These are phyloP conservation scores for Straminergon stramineum DNA, from an alignment of 225 moss, liverwort and hornwort genomes.

Conservation along the genomic window DNA sequence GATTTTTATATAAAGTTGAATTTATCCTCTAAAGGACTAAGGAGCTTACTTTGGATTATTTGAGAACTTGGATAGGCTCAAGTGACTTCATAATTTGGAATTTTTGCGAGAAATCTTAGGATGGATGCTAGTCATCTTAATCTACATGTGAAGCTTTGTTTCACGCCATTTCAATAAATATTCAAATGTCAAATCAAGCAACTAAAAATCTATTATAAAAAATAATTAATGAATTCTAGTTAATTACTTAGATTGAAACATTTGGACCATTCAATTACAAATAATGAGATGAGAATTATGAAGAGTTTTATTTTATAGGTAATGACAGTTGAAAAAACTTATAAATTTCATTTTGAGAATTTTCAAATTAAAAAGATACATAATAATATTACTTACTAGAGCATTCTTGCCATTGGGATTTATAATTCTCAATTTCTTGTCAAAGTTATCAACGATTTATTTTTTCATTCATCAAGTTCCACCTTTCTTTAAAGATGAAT, in stretches of 20 bases:
- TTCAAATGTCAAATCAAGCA: rapidly evolving
- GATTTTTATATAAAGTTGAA: background rate
- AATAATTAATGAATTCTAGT: too few relatives aligned
- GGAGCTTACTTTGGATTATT: background rate
- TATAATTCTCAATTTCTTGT: background rate
- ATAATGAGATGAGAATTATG: background rate
- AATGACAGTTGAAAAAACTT: rapidly evolving
- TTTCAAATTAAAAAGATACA: background rate
- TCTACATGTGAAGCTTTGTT: background rate
- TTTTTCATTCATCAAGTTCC: background rate
- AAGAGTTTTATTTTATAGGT: background rate
- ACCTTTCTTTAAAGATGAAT: too few relatives aligned
- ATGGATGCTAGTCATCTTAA: background rate
- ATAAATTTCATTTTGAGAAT: background rate
- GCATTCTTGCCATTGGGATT: background rate
- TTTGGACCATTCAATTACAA: background rate
- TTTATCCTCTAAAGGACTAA: background rate
- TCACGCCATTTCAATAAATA: background rate
- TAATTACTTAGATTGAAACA: background rate
- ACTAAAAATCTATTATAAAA: too few relatives aligned
- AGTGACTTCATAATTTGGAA: background rate
- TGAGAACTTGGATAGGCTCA: background rate
- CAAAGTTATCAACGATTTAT: background rate
- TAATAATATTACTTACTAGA: background rate
- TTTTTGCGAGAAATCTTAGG: background rate